phyloP scores from a whole-genome alignment of 2,329 filamentous ascomycete genomes.

The Scedosporium minutisporum region DNA sequence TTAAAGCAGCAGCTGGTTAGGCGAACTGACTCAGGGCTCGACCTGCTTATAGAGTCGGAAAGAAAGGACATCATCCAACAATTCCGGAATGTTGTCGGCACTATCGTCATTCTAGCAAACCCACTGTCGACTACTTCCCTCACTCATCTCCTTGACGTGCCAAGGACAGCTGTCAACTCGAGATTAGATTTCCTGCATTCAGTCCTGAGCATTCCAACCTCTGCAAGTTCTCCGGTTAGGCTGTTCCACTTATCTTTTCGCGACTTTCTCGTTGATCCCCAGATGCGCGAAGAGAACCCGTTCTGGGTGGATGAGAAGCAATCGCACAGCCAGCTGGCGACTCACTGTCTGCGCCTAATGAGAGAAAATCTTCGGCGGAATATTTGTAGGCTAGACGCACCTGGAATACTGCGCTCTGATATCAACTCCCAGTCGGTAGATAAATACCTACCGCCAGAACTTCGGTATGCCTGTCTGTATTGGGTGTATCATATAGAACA shows the following conservation, averaged over 20 bases:
- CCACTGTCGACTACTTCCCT: slow-evolving; percentile 29
- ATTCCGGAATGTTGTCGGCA: slow-evolving; percentile 31
- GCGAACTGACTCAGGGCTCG: neutral
- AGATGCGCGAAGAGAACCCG: slow-evolving; percentile 12
- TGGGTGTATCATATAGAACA: slow-evolving; percentile 19
- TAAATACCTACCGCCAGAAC: neutral
- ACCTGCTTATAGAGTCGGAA: neutral
- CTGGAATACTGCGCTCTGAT: slow-evolving; percentile 8
- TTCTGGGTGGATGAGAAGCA: slow-evolving; percentile 13
- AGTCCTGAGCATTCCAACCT: slow-evolving; percentile 18
- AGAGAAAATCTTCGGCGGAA: slow-evolving; percentile 9
- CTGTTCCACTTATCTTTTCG: slow-evolving; percentile 15
- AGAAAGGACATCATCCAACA: slow-evolving; percentile 9
- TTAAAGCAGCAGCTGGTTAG: slow-evolving; percentile 2
- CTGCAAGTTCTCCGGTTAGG: slow-evolving; percentile 12
- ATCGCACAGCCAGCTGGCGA: slow-evolving; percentile 21
- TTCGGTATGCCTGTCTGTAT: slow-evolving; percentile 18
- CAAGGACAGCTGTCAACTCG: slow-evolving; percentile 9
- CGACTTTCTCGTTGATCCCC: slow-evolving; percentile 21
- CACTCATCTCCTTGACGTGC: slow-evolving; percentile 14
- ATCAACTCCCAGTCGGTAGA: neutral
- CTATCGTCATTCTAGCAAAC: slow-evolving; percentile 45
- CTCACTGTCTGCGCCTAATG: slow-evolving; percentile 13
- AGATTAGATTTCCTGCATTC: slow-evolving; percentile 19
- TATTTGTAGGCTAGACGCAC: neutral